Evolutionary conservation across 805 yeast species (phyloP), one percentile per base, ranked within the genome.

Genomic region (Lachancea cidri): DNA sequence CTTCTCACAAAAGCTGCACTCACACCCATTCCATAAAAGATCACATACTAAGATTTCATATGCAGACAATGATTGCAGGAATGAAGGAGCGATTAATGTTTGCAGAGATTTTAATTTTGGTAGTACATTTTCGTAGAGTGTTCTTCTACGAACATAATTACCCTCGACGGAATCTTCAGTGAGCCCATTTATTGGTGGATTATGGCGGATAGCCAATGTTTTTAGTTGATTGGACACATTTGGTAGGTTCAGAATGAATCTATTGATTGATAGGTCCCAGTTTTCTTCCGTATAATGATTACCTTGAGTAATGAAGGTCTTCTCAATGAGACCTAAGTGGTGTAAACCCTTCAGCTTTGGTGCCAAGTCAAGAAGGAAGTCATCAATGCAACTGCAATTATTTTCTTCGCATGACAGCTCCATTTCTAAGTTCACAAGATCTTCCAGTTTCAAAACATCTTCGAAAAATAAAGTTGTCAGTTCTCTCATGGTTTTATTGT

Each of bases 21-120:
- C 71, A 57, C 91, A 83, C 0, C 91, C 91, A 54, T 83, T 83
- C 89, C 91, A 84, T 17, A 84, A 58, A 38, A 84, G 48, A 46
- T 81, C 83, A 35, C 86, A 82, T 55, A 79, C 77, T 5, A 81
- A 57, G 42, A 80, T 81, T 48, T 84, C 94, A 55, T 83, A 84
- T 46, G 86, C 76, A 0, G 86, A 67, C 16, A 81, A 63, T 0
- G 79, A 64, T 42, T 79, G 77, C 47, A 84, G 57, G 40, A 81
- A 67, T 4, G 77, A 76, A 2, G 89, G 87, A 0, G 79, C 68
- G 3, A 75, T 62, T 11, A 84, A 54, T 1, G 66, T 65, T 35
- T 72, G 62, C 33, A 77, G 62, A 2, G 64, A 52, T 11, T 51
- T 50, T 20, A 76, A 48, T 13, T 66, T 52, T 0, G 85, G 84